Evolutionary conservation across 257 asterid genomes (phyloP).

Genomic region (Euphrasia confusa): DNA sequence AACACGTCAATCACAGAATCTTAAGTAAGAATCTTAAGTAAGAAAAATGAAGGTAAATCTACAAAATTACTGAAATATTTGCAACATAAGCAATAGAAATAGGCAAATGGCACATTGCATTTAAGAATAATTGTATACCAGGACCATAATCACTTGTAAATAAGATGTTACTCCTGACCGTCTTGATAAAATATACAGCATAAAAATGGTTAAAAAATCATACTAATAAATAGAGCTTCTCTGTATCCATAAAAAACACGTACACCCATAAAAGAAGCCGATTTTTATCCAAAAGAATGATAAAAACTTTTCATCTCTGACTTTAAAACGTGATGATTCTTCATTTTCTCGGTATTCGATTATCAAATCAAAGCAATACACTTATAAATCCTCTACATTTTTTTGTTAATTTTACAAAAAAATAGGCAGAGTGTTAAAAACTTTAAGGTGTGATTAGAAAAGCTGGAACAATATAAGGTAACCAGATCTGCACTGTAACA

Average conservation of each 20-base stretch:
- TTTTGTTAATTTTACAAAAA: slow-evolving; percentile 1
- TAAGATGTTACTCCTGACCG: not conserved
- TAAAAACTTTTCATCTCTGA: not conserved
- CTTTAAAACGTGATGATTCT: not conserved
- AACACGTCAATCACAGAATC: slow-evolving; percentile 4
- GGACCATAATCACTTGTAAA: not conserved
- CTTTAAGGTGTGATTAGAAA: too few relatives aligned
- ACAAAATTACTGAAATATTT: not conserved
- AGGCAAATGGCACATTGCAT: not conserved
- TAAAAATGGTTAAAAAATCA: too few relatives aligned
- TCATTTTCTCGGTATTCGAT: slow-evolving; percentile 5
- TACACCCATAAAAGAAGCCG: not conserved
- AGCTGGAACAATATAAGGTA: too few relatives aligned
- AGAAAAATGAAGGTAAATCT: not conserved
- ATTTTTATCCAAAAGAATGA: not conserved
- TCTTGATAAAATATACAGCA: too few relatives aligned
- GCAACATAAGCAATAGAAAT: slow-evolving; percentile 5
- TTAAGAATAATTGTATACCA: not conserved
- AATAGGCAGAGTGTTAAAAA: not conserved
- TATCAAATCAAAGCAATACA: not conserved
- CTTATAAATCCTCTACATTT: slow-evolving; percentile 1
- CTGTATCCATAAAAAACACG: too few relatives aligned
- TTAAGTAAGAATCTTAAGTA: not conserved
- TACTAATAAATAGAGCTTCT: too few relatives aligned
- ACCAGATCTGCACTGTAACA: not conserved